Conservation (phyloP, 2,329 filamentous ascomycete species). For the Myriosclerotinia curreyana region DNA sequence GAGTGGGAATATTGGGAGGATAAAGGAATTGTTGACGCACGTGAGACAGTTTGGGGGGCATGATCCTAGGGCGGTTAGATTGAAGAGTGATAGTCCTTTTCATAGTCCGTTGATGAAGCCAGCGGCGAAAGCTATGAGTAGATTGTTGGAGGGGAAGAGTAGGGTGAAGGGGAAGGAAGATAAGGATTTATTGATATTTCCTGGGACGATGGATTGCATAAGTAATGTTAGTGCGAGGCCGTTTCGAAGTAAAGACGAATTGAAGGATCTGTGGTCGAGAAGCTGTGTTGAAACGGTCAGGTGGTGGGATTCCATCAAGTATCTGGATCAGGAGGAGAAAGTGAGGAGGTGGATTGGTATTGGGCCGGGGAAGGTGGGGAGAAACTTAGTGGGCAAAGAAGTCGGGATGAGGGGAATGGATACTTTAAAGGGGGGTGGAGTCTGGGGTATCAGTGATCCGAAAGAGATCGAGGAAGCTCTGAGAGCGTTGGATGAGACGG, state of each 20-base stretch:
- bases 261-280: conserved; percentile 75
- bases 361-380: conserved; percentile 87
- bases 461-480: conserved; percentile 69
- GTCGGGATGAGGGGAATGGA: conserved; percentile 82
- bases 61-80: conserved; percentile 79
- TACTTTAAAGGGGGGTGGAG: conserved; percentile 79
- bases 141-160: conserved; percentile 60
- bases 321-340: conserved; percentile 78
- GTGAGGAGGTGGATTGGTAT: conserved; percentile 87
- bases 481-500: conserved; percentile 63
- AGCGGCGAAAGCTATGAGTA: conserved; percentile 70
- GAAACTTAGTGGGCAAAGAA: conserved; percentile 92
- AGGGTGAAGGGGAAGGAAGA: conserved; percentile 51
- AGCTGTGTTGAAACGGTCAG: conserved; percentile 88
- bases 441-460: conserved; percentile 87
- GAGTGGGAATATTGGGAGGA: conserved; percentile 79
- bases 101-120: conserved; percentile 91
- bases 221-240: conserved; percentile 83
- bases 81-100: conserved; percentile 87
- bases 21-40: conserved; percentile 77
- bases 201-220: conserved; percentile 71
- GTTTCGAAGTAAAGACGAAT: conserved; percentile 67
- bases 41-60: conserved; percentile 87
- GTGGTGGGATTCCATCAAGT: conserved; percentile 93
- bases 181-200: conserved; percentile 70